Evolutionary conservation across 208 protist genomes (phyloP).

Genomic region (Wallacemonas sp.): DNA sequence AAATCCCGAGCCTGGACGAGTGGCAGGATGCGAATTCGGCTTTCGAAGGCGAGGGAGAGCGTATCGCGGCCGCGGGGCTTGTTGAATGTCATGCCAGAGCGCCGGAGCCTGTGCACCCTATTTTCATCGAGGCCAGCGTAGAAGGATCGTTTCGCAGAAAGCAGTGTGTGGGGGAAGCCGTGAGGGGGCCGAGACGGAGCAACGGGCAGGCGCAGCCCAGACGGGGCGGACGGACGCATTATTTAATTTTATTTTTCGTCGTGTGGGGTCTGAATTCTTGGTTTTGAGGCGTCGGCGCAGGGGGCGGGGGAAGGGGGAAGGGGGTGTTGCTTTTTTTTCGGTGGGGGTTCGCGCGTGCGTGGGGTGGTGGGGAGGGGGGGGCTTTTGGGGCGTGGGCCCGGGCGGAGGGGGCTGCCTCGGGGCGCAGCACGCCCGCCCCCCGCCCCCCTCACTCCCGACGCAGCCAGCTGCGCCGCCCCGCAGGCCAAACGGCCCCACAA

Average conservation of each 20-base stretch:
- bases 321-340: background rate
- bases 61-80: slow-evolving; percentile 75
- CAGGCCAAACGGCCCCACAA: background rate
- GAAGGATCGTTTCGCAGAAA: slow-evolving; percentile 35
- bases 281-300: background rate
- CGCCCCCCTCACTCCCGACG: too few relatives aligned
- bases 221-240: too few relatives aligned
- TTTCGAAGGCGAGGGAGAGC: slow-evolving; percentile 74
- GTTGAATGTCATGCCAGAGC: slow-evolving; percentile 75
- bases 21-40: slow-evolving; percentile 49
- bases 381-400: background rate
- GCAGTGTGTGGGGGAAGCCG: background rate
- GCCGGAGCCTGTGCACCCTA: slow-evolving; percentile 57
- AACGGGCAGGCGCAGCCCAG: background rate
- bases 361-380: too few relatives aligned
- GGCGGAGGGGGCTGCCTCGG: background rate
- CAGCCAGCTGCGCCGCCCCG: background rate
- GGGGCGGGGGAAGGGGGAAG: background rate
- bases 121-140: slow-evolving; percentile 74
- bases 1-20: slow-evolving; percentile 29
- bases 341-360: background rate
- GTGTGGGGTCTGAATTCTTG: background rate
- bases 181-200: background rate
- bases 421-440: too few relatives aligned
- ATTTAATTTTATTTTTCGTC: background rate